Conservation (phyloP, 1,284 basidiomycete species). For the Apiotrichum gracile region DNA sequence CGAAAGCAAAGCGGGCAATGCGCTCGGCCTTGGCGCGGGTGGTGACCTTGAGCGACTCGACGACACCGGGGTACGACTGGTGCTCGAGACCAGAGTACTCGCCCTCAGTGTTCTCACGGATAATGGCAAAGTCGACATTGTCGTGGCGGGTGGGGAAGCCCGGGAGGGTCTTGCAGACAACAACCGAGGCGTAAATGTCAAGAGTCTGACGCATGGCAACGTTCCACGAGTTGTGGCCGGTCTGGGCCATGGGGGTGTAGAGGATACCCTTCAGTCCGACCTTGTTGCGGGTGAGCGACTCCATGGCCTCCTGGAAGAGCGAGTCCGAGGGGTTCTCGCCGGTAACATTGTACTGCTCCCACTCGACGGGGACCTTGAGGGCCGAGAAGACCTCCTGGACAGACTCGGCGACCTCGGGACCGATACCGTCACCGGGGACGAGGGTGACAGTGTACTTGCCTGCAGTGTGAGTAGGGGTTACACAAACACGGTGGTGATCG, state of each 20-base stretch:
- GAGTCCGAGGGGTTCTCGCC: slow-evolving; percentile 90
- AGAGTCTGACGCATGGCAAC: slow-evolving; percentile 99
- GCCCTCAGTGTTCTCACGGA: slow-evolving; percentile 99
- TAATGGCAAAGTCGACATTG: slow-evolving; percentile 97
- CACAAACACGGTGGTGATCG: not conserved
- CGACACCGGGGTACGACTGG: slow-evolving; percentile 96
- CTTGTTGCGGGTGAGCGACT: slow-evolving; percentile 90
- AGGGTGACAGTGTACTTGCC: slow-evolving; percentile 65
- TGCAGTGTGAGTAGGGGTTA: slow-evolving; percentile 9
- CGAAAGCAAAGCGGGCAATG: slow-evolving; percentile 95
- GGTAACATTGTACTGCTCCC: slow-evolving; percentile 97
- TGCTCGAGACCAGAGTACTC: slow-evolving; percentile 99
- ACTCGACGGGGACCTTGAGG: slow-evolving; percentile 97
- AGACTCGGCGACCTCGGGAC: slow-evolving; percentile 93
- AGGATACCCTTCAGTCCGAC: slow-evolving; percentile 99
- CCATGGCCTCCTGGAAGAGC: slow-evolving; percentile 96
- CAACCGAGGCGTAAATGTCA: slow-evolving; percentile 98
- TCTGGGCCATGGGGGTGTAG: slow-evolving; percentile 94
- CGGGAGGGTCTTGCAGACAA: slow-evolving; percentile 96
- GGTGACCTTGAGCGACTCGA: slow-evolving; percentile 96
- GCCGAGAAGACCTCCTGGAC: slow-evolving; percentile 99
- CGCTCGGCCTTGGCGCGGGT: slow-evolving; percentile 94
- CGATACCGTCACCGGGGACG: slow-evolving; percentile 95
- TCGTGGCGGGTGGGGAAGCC: slow-evolving; percentile 94
- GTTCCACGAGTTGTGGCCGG: slow-evolving; percentile 98